Evolutionary conservation across 441 rosid genomes (phyloP).

Genomic region (Hura crepitans): DNA sequence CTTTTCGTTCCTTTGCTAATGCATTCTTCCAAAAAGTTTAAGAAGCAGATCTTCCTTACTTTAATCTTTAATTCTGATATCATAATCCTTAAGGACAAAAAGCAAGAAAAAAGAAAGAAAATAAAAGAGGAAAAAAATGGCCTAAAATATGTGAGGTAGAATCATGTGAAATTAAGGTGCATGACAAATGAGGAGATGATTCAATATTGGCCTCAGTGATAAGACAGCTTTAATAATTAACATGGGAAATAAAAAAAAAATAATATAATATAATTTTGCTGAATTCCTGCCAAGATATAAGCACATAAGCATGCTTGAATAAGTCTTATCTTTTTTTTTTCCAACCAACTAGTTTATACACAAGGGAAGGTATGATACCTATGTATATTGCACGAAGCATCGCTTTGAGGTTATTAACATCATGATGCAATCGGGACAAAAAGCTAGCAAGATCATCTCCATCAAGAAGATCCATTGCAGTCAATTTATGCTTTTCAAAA

Average conservation of each 20-base stretch:
- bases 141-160: not conserved
- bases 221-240: not conserved
- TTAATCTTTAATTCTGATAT: not conserved
- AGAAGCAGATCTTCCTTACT: slow-evolving; percentile 4
- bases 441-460: slow-evolving; percentile 68
- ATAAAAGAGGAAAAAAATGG: no score
- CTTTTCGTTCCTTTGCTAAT: not conserved
- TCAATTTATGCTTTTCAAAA: slow-evolving; percentile 68
- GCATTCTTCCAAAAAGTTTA: not conserved
- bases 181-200: not conserved
- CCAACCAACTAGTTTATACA: not conserved
- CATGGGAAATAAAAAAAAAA: not conserved
- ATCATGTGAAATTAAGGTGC: not conserved
- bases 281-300: not conserved
- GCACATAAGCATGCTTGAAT: slow-evolving; percentile 8
- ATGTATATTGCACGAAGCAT: slow-evolving; percentile 97
- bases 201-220: not conserved
- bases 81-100: not conserved
- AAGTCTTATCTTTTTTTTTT: not conserved
- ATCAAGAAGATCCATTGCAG: slow-evolving; percentile 75
- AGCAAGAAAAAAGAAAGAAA: not conserved
- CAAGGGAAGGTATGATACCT: slow-evolving; percentile 39
- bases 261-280: not conserved
- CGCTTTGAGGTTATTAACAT: slow-evolving; percentile 79
- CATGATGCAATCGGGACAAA: slow-evolving; percentile 62